Evolutionary conservation across 2,329 filamentous ascomycete genomes (phyloP).

Genomic region (Phialophora expanda): DNA sequence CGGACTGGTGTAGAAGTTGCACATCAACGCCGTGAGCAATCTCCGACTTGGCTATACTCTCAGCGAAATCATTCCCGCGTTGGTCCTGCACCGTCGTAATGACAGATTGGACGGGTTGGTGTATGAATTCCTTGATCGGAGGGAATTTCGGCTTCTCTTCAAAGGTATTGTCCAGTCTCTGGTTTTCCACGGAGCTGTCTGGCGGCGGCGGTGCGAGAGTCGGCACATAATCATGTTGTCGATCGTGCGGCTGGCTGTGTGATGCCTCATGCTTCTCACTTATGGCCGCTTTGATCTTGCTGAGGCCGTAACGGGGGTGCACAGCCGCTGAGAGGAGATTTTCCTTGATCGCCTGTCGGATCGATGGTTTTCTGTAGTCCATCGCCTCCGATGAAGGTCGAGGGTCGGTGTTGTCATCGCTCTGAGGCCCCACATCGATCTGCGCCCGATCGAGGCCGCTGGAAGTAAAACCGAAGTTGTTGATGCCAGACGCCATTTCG

Average conservation of each 20-base stretch:
- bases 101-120: constrained; percentile 18
- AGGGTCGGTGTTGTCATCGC: not conserved
- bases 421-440: not conserved
- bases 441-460: constrained; percentile 1
- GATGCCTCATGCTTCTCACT: not conserved
- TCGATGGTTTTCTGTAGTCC: not conserved
- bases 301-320: not conserved
- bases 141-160: constrained; percentile 24
- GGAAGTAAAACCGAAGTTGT: not conserved
- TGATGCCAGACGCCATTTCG: not conserved
- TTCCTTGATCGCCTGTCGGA: not conserved
- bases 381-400: not conserved
- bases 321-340: not conserved
- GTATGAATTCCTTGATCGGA: constrained; percentile 22
- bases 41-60: constrained; percentile 25
- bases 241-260: not conserved
- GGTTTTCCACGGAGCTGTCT: constrained; percentile 1
- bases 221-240: constrained; percentile 14
- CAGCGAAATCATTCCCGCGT: constrained; percentile 23
- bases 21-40: constrained; percentile 29
- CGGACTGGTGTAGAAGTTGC: constrained; percentile 20
- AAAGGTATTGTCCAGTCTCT: constrained; percentile 17
- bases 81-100: constrained; percentile 17
- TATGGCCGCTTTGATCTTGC: not conserved
- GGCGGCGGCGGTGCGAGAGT: constrained; percentile 22